Base-by-base conservation (phyloP, 352 stramenopile species). In the Phytophthora uliginosa region DNA sequence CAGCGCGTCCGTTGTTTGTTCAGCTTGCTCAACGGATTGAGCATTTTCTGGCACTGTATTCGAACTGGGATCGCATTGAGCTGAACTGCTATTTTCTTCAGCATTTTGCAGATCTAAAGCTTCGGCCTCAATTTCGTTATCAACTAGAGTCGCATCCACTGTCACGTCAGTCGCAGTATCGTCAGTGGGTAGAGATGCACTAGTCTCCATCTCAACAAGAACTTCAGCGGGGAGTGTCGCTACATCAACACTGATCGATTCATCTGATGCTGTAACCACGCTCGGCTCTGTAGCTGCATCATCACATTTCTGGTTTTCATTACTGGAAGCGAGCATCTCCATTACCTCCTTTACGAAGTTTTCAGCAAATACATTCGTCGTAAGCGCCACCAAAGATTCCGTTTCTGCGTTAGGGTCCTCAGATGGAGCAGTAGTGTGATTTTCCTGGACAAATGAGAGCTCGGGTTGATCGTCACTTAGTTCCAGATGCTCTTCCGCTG, bases 261-360 rank as follows among this genome's bases (percentile, higher is more conserved):
- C 59, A 55, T 15, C 17, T 28, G 20, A 17, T 52, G 3, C 17
- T 40, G 66, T 40, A 33, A 3, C n/a, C 26, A 34, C 10, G 4
- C 31, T 40, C 38, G 17, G n/a, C 7, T 53, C 22, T 26, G 20
- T 13, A 20, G 22, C 4, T 38, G 36, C 55, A 17, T 51, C 42
- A 18, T 56, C n/a, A 17, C 18, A 9, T 20, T 56, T 59, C 13
- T 74, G 26, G 13, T 48, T 73, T 65, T 15, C 33, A 45, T 9
- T 31, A 7, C 6, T 64, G 28, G 13, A 26, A 24, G 47, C 54
- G 17, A 72, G 5, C 20, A 51, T 56, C 31, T 63, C 26, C n/a
- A 76, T 51, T 4, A 73, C 15, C n/a, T 73, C 56, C 58, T 56
- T 62, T 28, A 76, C 51, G 58, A 76, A 76, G 2, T 28, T 63